Evolutionary conservation across 2,329 filamentous ascomycete species (phyloP), one percentile per base, ranked within the genome.

Genomic region (Cercospora sp.): DNA sequence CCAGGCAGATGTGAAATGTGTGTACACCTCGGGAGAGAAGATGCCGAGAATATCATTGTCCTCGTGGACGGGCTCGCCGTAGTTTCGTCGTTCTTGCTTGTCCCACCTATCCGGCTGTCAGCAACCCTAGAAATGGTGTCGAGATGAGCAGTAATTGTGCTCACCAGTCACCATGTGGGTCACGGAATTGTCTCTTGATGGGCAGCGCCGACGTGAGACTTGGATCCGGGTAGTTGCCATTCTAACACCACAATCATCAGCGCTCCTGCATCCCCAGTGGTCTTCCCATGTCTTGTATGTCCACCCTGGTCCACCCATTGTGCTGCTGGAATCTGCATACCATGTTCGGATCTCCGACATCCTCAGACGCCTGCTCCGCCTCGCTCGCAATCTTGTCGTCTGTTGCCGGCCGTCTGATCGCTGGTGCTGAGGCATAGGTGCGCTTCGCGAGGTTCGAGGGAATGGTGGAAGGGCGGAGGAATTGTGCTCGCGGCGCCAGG

Each of bases 61-160:
- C 82, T 99, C 96, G 81, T 99, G 94, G 63, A 97, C 89, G 12
- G 94, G 92, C 82, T 99, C 96, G 81, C 94, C 94, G 79, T 92
- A 98, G 86, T 99, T 98, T 77, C 95, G 89, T 79, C 94, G 90
- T 82, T 98, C 95, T 83, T 99, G 95, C 81, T 93, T 91, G 82
- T 99, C 94, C 92, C 93, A 98, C 62, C 62, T 64, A 6, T n/a
- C 5, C 3, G n/a, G 62, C 26, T 58, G 20, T 58, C 26, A 58
- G 53, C 30, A 33, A 13, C n/a, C 6, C 4, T 20, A 23, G 13
- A n/a, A n/a, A 13, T n/a, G 13, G 28, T 10, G 7, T 13, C 23
- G 30, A 58, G 28, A 2, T 58, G 53, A 53, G 51, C 26, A 51
- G 13, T 33, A 12, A 58, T 58, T 28, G 48, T 57, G 30, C 61